phyloP scores from a whole-genome alignment of 2,329 filamentous ascomycete species.

The Fusarium floridanum region DNA sequence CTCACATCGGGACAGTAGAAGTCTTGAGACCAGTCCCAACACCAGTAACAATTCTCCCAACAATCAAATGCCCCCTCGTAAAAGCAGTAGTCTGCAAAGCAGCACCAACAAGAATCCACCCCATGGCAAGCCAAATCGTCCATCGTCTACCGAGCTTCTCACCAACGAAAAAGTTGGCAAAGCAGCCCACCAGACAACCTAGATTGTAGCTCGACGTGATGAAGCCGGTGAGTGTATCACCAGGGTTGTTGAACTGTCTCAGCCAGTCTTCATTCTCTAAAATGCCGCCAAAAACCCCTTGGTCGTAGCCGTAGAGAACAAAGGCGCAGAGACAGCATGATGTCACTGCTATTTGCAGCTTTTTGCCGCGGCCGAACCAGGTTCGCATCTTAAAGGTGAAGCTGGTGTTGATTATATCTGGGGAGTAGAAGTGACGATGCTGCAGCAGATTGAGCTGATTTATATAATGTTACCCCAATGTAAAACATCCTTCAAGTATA shows the following conservation, averaged over 20 bases:
- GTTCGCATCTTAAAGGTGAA: slow-evolving; percentile 18
- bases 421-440: background rate
- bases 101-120: slow-evolving; percentile 70
- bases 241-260: slow-evolving; percentile 39
- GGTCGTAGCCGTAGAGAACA: slow-evolving; percentile 58
- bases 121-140: slow-evolving; percentile 66
- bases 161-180: slow-evolving; percentile 61
- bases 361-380: slow-evolving; percentile 42
- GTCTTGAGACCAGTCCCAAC: slow-evolving; percentile 59
- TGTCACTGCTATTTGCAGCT: slow-evolving; percentile 38
- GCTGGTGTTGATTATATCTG: background rate
- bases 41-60: slow-evolving; percentile 63
- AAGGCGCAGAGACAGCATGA: slow-evolving; percentile 41
- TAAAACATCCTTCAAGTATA: background rate
- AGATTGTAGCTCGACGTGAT: slow-evolving; percentile 52
- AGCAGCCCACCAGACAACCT: slow-evolving; percentile 57
- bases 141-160: slow-evolving; percentile 62
- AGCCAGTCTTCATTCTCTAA: slow-evolving; percentile 60
- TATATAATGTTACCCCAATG: background rate
- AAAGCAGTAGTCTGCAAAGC: slow-evolving; percentile 64
- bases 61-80: slow-evolving; percentile 60
- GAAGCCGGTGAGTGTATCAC: slow-evolving; percentile 42
- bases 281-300: slow-evolving; percentile 62
- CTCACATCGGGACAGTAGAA: slow-evolving; percentile 52
- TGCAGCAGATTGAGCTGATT: background rate